Evolutionary conservation across 2,329 filamentous ascomycete species (phyloP).

Genomic region (Aspergillus tubingensis): DNA sequence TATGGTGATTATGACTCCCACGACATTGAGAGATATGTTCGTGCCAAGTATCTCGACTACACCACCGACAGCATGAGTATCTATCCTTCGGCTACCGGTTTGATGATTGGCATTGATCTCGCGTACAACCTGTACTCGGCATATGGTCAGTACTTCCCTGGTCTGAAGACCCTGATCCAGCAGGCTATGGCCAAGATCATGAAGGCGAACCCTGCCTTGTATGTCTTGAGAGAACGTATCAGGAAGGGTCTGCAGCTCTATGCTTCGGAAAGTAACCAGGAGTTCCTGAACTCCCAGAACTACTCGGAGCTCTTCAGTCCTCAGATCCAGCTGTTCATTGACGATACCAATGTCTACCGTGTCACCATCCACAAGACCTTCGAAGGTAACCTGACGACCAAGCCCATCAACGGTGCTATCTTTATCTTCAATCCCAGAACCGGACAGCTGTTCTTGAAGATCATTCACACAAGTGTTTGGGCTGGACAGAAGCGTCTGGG

Average conservation of each 20-base stretch:
- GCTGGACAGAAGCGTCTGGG: constrained; percentile 98
- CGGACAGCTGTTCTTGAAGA: constrained; percentile 96
- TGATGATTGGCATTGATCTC: constrained; percentile 97
- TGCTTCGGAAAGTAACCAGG: constrained; percentile 97
- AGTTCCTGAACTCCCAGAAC: constrained; percentile 98
- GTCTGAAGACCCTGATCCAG: constrained; percentile 90
- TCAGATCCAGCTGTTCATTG: constrained; percentile 97
- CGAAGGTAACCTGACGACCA: constrained; percentile 97
- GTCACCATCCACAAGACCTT: constrained; percentile 99
- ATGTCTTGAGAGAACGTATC: constrained; percentile 95
- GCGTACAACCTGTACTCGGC: constrained; percentile 98
- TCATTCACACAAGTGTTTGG: constrained; percentile 99
- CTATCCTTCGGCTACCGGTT: constrained; percentile 91
- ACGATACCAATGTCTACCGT: constrained; percentile 98
- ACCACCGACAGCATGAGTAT: constrained; percentile 99
- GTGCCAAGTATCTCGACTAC: constrained; percentile 98
- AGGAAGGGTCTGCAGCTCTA: constrained; percentile 97
- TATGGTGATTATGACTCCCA: constrained; percentile 99
- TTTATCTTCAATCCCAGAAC: constrained; percentile 99
- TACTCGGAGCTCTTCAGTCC: constrained; percentile 99
- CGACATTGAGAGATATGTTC: constrained; percentile 95
- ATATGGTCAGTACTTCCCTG: constrained; percentile 98
- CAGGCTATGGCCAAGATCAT: constrained; percentile 99
- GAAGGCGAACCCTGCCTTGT: constrained; percentile 97
- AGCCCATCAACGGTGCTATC: constrained; percentile 98